These are phyloP conservation scores for Cinnamomum micranthum DNA, from an alignment of 164 flowering plant genomes.

Conservation along the genomic window DNA sequence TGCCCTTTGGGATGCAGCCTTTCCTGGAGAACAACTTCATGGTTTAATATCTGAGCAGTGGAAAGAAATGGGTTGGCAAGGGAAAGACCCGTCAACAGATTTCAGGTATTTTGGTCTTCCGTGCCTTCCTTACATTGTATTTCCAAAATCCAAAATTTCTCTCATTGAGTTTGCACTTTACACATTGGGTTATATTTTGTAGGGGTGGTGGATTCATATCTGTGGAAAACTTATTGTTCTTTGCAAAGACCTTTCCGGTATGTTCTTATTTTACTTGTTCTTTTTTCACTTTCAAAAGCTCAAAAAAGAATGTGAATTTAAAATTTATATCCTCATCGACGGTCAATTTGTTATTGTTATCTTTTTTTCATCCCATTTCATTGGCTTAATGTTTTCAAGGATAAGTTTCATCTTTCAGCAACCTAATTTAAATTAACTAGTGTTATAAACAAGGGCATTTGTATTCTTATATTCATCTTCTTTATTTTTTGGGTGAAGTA, in stretches of 20 bases:
- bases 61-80: constrained; percentile 38
- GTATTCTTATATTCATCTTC: too few species aligned
- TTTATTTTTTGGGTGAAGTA: too few species aligned
- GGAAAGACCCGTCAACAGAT: constrained; percentile 34
- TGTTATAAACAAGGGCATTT: too few species aligned
- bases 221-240: constrained; percentile 27
- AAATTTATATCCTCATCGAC: too few species aligned
- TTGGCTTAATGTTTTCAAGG: too few species aligned
- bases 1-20: constrained; percentile 26
- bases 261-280: not conserved
- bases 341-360: too few species aligned
- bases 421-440: too few species aligned
- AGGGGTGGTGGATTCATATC: constrained; percentile 35
- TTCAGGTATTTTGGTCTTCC: constrained; percentile 23
- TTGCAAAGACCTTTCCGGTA: constrained; percentile 24
- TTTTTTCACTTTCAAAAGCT: not conserved
- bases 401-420: too few species aligned
- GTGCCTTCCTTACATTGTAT: not conserved
- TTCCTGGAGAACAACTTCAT: constrained; percentile 26
- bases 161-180: not conserved
- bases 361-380: too few species aligned
- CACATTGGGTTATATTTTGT: not conserved
- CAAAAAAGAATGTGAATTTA: too few species aligned
- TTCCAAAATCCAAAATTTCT: not conserved
- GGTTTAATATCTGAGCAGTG: constrained; percentile 31